Evolutionary conservation across 2,329 filamentous ascomycete genomes (phyloP).

Genomic region (Diaporthe australafricana): DNA sequence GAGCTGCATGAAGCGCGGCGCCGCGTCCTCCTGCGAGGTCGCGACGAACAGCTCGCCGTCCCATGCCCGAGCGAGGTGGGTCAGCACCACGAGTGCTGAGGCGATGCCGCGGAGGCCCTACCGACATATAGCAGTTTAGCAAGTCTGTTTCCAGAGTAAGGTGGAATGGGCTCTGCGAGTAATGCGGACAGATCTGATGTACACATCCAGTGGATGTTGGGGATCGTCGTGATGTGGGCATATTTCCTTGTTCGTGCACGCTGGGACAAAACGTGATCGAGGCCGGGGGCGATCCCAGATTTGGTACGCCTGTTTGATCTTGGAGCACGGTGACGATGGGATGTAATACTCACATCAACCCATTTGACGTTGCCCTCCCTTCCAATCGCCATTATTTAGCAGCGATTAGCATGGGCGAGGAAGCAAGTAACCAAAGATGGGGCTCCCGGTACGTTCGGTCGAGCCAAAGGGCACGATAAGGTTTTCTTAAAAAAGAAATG

Average conservation of each 20-base stretch:
- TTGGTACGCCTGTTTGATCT: not conserved
- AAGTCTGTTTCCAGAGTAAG: not conserved
- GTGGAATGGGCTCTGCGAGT: not conserved
- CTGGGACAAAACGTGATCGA: not conserved
- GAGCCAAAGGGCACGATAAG: not conserved
- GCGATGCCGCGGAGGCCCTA: slow-evolving; percentile 68
- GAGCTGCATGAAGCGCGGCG: slow-evolving; percentile 64
- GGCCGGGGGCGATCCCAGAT: no score
- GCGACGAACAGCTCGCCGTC: slow-evolving; percentile 62
- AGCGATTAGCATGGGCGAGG: not conserved
- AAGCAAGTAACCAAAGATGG: not conserved
- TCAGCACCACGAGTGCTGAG: slow-evolving; percentile 65
- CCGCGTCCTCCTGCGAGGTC: slow-evolving; percentile 54
- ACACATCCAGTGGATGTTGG: slow-evolving; percentile 8
- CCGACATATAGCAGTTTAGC: slow-evolving; percentile 1
- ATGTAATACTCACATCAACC: slow-evolving; percentile 64
- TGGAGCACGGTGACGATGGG: not conserved
- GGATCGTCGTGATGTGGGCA: not conserved
- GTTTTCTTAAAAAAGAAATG: not conserved
- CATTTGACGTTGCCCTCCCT: slow-evolving; percentile 67
- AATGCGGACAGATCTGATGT: not conserved
- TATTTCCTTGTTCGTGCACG: not conserved
- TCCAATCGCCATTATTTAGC: slow-evolving; percentile 53
- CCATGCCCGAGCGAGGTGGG: slow-evolving; percentile 64
- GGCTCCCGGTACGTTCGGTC: not conserved